Evolutionary conservation across 129 eudicot genomes (phyloP).

Genomic region (Cynara cardunculus): DNA sequence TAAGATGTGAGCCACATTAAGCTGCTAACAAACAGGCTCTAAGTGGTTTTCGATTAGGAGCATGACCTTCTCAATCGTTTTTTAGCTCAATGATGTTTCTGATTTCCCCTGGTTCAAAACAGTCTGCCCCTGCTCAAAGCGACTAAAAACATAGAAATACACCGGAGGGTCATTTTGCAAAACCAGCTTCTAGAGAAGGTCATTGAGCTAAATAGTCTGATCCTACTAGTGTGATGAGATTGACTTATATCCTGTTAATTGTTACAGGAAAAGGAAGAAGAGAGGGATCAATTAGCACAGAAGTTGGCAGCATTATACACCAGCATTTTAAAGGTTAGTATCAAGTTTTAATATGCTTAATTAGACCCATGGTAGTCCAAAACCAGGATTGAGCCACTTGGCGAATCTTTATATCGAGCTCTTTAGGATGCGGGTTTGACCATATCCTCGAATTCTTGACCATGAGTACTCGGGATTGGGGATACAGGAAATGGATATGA

Average conservation of each 20-base stretch:
- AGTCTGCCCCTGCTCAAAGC: too few species aligned
- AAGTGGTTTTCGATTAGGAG: too few species aligned
- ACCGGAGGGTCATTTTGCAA: too few species aligned
- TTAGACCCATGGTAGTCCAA: too few species aligned
- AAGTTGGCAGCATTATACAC: conserved; percentile 69
- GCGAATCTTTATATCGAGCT: background rate
- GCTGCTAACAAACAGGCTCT: too few species aligned
- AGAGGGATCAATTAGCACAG: conserved; percentile 73
- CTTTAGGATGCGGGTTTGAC: background rate
- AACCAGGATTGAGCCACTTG: background rate
- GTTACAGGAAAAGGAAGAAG: conserved; percentile 70
- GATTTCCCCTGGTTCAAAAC: too few species aligned
- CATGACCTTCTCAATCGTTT: too few species aligned
- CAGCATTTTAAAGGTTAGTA: conserved; percentile 68
- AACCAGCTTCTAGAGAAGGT: too few species aligned
- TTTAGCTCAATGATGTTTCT: too few species aligned
- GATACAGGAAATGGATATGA: background rate
- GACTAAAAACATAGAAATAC: background rate
- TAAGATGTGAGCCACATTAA: too few species aligned
- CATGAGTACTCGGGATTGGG: background rate
- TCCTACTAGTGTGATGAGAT: background rate
- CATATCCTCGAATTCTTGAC: background rate
- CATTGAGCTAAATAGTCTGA: background rate
- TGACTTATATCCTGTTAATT: background rate
- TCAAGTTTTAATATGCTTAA: background rate